Evolutionary conservation across 768 basidiomycete species (phyloP).

Genomic region (Rhizopogon vinicolor): DNA sequence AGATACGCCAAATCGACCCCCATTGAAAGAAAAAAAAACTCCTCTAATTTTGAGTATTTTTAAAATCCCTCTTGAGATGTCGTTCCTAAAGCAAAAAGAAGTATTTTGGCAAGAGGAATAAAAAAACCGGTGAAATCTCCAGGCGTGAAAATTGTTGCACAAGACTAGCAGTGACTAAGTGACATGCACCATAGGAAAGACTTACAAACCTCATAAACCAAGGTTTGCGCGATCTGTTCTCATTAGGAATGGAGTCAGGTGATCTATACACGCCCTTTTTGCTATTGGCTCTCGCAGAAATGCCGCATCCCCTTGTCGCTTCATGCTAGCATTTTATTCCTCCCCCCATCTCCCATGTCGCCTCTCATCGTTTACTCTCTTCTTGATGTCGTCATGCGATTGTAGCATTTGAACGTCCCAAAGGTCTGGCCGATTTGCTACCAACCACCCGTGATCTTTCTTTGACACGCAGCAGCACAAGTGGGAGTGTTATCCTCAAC

Average conservation of each 20-base stretch:
- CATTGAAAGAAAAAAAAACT: too few species aligned
- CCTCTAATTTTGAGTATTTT: too few species aligned
- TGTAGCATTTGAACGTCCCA: background rate
- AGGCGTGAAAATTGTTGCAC: too few species aligned
- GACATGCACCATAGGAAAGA: too few species aligned
- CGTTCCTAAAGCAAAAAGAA: too few species aligned
- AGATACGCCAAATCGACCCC: too few species aligned
- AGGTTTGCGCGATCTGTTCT: constrained; percentile 5
- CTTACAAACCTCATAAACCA: background rate
- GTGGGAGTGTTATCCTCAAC: constrained; percentile 46
- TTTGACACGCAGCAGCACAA: constrained; percentile 20
- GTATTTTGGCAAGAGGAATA: too few species aligned
- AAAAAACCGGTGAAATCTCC: too few species aligned
- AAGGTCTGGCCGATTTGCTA: too few species aligned
- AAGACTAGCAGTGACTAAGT: too few species aligned
- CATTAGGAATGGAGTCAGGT: constrained; percentile 7
- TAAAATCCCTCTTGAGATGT: too few species aligned
- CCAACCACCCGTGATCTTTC: background rate
- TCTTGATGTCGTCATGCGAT: background rate
- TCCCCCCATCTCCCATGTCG: background rate
- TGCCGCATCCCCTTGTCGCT: constrained; percentile 29
- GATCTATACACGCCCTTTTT: constrained; percentile 15
- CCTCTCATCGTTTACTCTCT: background rate
- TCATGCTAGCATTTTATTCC: background rate
- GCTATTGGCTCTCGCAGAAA: constrained; percentile 34